phyloP scores from a whole-genome alignment of 495 filamentous ascomycete species.

The Podospora comata region DNA sequence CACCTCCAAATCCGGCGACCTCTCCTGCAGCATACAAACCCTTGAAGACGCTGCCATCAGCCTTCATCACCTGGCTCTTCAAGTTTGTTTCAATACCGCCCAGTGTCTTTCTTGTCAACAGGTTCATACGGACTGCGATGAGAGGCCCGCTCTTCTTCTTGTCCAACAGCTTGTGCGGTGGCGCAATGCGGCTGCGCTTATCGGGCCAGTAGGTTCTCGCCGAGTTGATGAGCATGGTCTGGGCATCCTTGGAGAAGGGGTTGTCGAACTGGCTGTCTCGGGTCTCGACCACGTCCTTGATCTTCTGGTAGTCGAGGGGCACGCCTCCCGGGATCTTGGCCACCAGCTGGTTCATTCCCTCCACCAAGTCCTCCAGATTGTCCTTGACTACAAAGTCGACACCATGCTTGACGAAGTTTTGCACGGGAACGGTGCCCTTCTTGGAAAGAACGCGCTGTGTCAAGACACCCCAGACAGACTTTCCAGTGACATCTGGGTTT shows the following conservation, averaged over 20 bases:
- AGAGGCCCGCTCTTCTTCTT: slow-evolving; percentile 44
- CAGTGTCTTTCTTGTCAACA: slow-evolving; percentile 52
- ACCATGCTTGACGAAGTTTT: slow-evolving; percentile 50
- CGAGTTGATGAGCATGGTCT: slow-evolving; percentile 51
- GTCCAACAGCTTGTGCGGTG: slow-evolving; percentile 47
- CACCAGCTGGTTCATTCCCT: slow-evolving; percentile 49
- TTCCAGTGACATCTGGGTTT: slow-evolving; percentile 51
- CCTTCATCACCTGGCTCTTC: slow-evolving; percentile 44
- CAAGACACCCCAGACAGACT: slow-evolving; percentile 47
- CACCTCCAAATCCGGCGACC: slow-evolving; percentile 52
- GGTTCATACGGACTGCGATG: slow-evolving; percentile 50
- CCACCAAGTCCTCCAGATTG: slow-evolving; percentile 45
- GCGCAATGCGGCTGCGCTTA: slow-evolving; percentile 38
- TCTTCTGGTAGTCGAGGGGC: slow-evolving; percentile 36
- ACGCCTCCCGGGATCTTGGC: slow-evolving; percentile 27
- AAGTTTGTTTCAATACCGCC: slow-evolving; percentile 54
- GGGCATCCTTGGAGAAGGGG: slow-evolving; percentile 50
- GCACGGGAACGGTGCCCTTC: slow-evolving; percentile 46
- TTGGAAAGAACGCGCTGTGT: slow-evolving; percentile 44
- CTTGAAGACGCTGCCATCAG: slow-evolving; percentile 42
- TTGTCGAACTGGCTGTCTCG: slow-evolving; percentile 50
- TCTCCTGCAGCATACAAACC: slow-evolving; percentile 54
- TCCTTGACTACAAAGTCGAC: slow-evolving; percentile 49
- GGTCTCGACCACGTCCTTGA: slow-evolving; percentile 42
- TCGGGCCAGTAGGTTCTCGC: slow-evolving; percentile 51